These are phyloP conservation scores for Ustilago loliicola DNA, from an alignment of 1,284 basidiomycete species.

Conservation along the genomic window DNA sequence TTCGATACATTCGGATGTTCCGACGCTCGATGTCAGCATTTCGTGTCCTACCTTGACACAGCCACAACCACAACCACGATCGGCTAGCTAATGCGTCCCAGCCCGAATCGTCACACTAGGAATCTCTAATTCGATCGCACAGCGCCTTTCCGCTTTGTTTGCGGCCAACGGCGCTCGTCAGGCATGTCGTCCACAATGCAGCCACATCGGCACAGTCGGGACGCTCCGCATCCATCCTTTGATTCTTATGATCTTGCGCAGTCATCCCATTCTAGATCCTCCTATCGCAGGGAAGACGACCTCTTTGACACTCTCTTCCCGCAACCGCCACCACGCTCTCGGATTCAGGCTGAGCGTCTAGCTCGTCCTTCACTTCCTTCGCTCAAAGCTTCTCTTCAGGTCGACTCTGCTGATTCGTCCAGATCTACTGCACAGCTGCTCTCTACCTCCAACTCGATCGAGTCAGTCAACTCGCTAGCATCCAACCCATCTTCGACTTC, in stretches of 20 bases:
- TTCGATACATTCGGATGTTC: background rate
- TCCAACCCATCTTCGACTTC: slow-evolving; percentile 47
- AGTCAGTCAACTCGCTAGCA: slow-evolving; percentile 38
- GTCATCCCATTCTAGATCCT: slow-evolving; percentile 6
- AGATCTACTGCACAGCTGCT: slow-evolving; percentile 26
- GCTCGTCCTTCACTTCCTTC: slow-evolving; percentile 43
- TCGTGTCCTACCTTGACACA: background rate
- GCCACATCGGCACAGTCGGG: slow-evolving; percentile 19
- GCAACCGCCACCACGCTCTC: slow-evolving; percentile 43
- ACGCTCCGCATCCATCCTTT: slow-evolving; percentile 6
- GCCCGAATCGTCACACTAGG: background rate
- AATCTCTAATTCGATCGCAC: background rate
- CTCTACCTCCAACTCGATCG: slow-evolving; percentile 37
- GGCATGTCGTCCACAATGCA: slow-evolving; percentile 32
- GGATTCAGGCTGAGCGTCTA: slow-evolving; percentile 32
- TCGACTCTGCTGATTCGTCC: slow-evolving; percentile 40
- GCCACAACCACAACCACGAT: background rate
- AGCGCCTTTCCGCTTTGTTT: background rate
- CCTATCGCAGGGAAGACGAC: slow-evolving; percentile 21
- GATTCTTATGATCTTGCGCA: slow-evolving; percentile 34
- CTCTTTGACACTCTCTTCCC: slow-evolving; percentile 48
- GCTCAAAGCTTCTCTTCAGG: slow-evolving; percentile 22
- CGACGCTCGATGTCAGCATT: background rate
- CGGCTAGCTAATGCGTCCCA: background rate
- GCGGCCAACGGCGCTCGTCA: no score